Percentiles rank a stretch among this genome's conserved stretches.
phyloP scores from a whole-genome alignment of 2,329 filamentous ascomycete species.

The Pseudocercospora eumusae region DNA sequence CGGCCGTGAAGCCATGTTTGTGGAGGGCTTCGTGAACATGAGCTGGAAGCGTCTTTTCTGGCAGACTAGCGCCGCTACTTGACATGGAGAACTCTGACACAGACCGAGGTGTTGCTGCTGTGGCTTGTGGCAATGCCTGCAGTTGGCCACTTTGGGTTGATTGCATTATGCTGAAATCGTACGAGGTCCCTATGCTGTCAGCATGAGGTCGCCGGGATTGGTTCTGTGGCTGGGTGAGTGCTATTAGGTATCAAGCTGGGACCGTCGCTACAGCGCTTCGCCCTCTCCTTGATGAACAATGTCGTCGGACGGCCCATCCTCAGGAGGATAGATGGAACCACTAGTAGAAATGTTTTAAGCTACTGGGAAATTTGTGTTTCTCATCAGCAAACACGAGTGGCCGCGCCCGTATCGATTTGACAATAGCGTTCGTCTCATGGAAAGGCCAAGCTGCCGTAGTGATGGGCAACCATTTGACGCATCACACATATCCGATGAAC shows the following conservation, averaged over 20 bases:
- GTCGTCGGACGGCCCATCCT: neutral
- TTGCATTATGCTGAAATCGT: neutral
- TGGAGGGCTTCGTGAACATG: neutral
- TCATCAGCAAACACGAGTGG: neutral
- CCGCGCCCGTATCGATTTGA: neutral
- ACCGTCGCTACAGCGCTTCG: neutral
- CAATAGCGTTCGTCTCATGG: neutral
- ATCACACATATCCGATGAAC: neutral
- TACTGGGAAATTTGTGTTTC: neutral
- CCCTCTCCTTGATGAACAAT: neutral
- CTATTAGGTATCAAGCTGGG: neutral
- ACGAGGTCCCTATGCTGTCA: neutral
- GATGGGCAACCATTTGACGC: neutral
- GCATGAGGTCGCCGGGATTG: neutral
- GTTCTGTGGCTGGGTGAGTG: neutral
- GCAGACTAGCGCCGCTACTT: neutral
- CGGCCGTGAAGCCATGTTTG: conserved; percentile 9
- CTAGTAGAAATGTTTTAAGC: neutral
- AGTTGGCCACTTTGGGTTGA: neutral
- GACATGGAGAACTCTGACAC: neutral
- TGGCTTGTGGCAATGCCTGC: neutral
- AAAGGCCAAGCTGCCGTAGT: neutral
- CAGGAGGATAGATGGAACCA: neutral
- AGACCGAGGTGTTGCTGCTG: neutral
- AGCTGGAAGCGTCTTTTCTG: neutral